These are phyloP conservation scores for Fusarium brevicatenulatum DNA, from an alignment of 2,329 filamentous ascomycete species.

Conservation along the genomic window DNA sequence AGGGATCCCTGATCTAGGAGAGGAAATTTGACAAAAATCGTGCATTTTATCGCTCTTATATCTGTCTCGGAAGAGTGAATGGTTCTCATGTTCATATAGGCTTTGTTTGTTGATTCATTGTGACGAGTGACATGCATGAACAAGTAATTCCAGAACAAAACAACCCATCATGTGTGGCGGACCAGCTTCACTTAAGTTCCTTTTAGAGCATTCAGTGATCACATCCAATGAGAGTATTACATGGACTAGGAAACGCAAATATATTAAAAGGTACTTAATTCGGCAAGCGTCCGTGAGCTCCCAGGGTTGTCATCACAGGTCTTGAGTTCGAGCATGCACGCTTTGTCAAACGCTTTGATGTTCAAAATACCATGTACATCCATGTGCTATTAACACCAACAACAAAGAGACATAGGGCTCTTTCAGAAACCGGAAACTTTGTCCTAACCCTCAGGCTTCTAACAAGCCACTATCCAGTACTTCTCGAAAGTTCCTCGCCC, in stretches of 20 bases:
- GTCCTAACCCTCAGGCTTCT: neutral
- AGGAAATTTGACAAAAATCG: neutral
- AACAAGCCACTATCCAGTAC: conserved; percentile 49
- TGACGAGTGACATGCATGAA: conserved; percentile 2
- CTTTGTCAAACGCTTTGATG: neutral
- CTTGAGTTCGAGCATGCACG: neutral
- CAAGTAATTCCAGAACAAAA: neutral
- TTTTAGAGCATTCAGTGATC: neutral
- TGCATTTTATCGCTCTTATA: conserved; percentile 16
- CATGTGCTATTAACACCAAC: neutral
- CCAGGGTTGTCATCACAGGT: neutral
- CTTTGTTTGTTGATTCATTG: neutral
- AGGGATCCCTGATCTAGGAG: neutral
- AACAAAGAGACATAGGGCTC: neutral
- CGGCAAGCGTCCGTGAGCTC: neutral
- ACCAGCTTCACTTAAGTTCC: neutral
- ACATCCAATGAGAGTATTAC: neutral
- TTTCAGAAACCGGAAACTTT: neutral
- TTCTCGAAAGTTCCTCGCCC: conserved; percentile 58
- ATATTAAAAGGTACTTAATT: neutral
- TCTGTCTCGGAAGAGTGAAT: neutral
- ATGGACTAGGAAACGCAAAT: neutral
- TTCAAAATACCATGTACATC: neutral
- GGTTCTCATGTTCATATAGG: neutral
- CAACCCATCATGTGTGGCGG: neutral